Evolutionary conservation across 1,139 yeast species (phyloP), one percentile per base, ranked within the genome.

Genomic region (Yamadazyma sp.): DNA sequence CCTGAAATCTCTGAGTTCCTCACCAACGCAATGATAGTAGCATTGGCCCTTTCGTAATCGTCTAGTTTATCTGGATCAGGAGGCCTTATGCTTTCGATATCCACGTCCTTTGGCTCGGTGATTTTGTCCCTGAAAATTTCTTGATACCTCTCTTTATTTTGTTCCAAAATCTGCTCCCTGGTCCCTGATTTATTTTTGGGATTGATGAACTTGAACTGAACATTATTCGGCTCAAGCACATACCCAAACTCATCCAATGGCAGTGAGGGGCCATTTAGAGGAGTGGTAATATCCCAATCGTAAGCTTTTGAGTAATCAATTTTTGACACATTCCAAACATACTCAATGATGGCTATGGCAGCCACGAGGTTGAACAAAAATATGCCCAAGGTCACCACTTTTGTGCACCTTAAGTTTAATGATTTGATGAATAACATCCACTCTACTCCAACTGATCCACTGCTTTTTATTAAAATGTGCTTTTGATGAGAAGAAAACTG

Each of bases 1-100:
- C 62, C 71, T 0, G 50, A 51, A 14, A 73, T 55, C 54, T 87
- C 96, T 5, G 72, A 53, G 55, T 86, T 85, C 41, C 89, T 65
- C 9, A 84, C 95, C 41, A 87, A 63, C 2, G 89, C 79, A 17
- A 85, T 57, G 34, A 87, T 72, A 0, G 95, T 84, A 2, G 95
- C 96, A 51, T 79, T 83, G 12, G 85, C 91, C 15, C 66, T 58
- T 23, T 64, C 50, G 46, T 77, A 80, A 2, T 42, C 43, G 3
- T 51, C 51, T 5, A 50, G 24, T 7, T 55, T 50, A 4, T 49
- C 50, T 2, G 54, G 47, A 6, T 23, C 11, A 7, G 73, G 73
- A 2, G 77, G 68, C 27, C 74, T 56, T n/a, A 69, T 55, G 1
- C 51, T 33, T n/a, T 56, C 57, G 10, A 69, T 53, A 43, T 66